Evolutionary conservation across 2,329 filamentous ascomycete genomes (phyloP).

Genomic region (Microdochium trichocladiopsis): DNA sequence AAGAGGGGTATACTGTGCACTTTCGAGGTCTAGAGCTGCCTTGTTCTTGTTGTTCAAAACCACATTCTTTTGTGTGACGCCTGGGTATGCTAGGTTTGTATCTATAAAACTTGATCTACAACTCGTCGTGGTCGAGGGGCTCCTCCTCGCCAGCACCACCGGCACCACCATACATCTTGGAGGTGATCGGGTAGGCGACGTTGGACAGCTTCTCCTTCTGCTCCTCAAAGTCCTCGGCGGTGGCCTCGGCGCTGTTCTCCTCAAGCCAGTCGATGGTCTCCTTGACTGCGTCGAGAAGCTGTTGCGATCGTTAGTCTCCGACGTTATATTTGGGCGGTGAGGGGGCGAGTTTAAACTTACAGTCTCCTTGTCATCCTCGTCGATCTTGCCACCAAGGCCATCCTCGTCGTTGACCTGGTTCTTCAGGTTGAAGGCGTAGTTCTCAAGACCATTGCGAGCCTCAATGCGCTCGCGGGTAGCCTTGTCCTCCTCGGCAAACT

Average conservation of each 20-base stretch:
- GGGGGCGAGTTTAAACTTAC: conserved; percentile 38
- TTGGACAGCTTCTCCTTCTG: conserved; percentile 98
- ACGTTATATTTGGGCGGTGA: background rate
- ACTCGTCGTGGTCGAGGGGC: conserved; percentile 65
- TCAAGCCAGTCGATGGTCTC: conserved; percentile 96
- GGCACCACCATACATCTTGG: conserved; percentile 79
- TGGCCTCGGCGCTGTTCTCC: conserved; percentile 81
- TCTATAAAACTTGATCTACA: conserved; percentile 43
- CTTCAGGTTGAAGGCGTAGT: conserved; percentile 98
- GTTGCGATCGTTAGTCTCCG: conserved; percentile 23
- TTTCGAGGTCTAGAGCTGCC: too few species aligned
- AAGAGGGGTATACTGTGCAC: too few species aligned
- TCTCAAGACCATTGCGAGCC: conserved; percentile 93
- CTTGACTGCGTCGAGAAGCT: conserved; percentile 93
- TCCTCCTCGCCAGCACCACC: conserved; percentile 66
- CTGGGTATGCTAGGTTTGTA: background rate
- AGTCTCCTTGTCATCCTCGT: conserved; percentile 96
- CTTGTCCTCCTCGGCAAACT: conserved; percentile 99
- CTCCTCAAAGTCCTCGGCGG: conserved; percentile 94
- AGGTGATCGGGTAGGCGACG: conserved; percentile 97
- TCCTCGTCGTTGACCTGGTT: conserved; percentile 98
- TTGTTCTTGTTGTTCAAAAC: background rate
- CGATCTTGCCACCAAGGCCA: conserved; percentile 95
- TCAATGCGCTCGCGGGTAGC: conserved; percentile 95
- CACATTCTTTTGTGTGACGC: background rate